phyloP scores from a whole-genome alignment of 2,329 filamentous ascomycete species.

The Capronia coronata region DNA sequence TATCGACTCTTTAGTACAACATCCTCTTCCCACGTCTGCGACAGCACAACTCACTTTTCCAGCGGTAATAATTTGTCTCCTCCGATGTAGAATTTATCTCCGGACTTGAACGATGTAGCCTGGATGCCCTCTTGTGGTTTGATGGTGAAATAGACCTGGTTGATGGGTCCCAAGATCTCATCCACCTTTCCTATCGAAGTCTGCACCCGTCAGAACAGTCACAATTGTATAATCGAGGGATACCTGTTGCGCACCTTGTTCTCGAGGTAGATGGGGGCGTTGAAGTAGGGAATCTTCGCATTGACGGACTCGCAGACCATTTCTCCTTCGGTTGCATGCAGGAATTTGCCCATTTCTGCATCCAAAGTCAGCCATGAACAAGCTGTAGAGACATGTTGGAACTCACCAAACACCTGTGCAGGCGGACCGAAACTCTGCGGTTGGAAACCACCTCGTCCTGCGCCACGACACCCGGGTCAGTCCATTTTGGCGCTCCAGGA shows the following conservation, averaged over 20 bases:
- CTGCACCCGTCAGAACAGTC: slow-evolving; percentile 36
- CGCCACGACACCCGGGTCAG: slow-evolving; percentile 13
- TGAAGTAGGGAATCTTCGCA: slow-evolving; percentile 96
- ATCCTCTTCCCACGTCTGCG: background rate
- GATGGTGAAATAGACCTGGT: slow-evolving; percentile 97
- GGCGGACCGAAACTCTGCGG: slow-evolving; percentile 58
- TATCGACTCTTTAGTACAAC: slow-evolving; percentile 31
- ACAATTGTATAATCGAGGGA: background rate
- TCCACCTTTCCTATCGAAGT: slow-evolving; percentile 93
- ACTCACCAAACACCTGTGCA: slow-evolving; percentile 52
- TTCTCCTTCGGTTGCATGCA: slow-evolving; percentile 94
- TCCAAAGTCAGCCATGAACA: slow-evolving; percentile 31
- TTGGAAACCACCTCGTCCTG: slow-evolving; percentile 55
- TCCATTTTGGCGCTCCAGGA: slow-evolving; percentile 23
- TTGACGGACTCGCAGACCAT: slow-evolving; percentile 96
- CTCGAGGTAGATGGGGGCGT: slow-evolving; percentile 96
- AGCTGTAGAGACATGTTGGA: slow-evolving; percentile 7
- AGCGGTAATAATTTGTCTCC: slow-evolving; percentile 89
- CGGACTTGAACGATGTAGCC: slow-evolving; percentile 85
- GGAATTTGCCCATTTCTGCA: slow-evolving; percentile 82
- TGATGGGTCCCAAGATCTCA: slow-evolving; percentile 94
- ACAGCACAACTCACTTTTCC: slow-evolving; percentile 57
- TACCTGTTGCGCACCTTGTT: slow-evolving; percentile 71
- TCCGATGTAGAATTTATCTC: slow-evolving; percentile 96
- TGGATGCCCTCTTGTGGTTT: slow-evolving; percentile 96